phyloP scores from a whole-genome alignment of 164 flowering plant genomes.

The Echeveria elegans region DNA sequence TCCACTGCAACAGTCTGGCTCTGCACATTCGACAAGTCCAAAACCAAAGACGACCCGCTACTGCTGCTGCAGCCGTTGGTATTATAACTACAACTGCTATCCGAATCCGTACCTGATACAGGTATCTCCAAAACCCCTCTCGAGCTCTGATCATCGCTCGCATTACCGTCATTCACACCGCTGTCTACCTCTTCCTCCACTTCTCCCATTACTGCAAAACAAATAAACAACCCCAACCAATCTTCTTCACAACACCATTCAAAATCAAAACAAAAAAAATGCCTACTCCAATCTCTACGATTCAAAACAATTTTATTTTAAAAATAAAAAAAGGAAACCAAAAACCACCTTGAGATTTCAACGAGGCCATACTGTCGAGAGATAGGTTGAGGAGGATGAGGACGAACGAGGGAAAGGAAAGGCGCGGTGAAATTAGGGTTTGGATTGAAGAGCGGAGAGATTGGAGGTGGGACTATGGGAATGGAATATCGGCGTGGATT shows the following conservation, averaged over 20 bases:
- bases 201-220: background rate
- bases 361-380: background rate
- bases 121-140: slow-evolving; percentile 53
- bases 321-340: too few species aligned
- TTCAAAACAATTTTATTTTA: background rate
- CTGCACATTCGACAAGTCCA: slow-evolving; percentile 3
- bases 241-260: background rate
- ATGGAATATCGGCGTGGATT: too few species aligned
- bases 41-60: slow-evolving; percentile 10
- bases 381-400: background rate
- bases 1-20: slow-evolving; percentile 5
- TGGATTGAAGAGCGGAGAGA: background rate
- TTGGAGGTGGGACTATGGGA: too few species aligned
- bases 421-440: background rate
- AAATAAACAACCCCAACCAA: background rate
- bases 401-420: background rate
- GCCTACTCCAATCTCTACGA: background rate
- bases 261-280: background rate
- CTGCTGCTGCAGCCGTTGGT: slow-evolving; percentile 24
- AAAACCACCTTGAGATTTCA: background rate
- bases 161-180: background rate
- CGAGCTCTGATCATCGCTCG: slow-evolving; percentile 22
- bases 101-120: slow-evolving; percentile 29
- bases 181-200: slow-evolving; percentile 1
- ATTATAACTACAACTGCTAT: slow-evolving; percentile 27